Evolutionary conservation across 2,329 filamentous ascomycete genomes (phyloP).

Genomic region (Allantophomopsis cytisporea): DNA sequence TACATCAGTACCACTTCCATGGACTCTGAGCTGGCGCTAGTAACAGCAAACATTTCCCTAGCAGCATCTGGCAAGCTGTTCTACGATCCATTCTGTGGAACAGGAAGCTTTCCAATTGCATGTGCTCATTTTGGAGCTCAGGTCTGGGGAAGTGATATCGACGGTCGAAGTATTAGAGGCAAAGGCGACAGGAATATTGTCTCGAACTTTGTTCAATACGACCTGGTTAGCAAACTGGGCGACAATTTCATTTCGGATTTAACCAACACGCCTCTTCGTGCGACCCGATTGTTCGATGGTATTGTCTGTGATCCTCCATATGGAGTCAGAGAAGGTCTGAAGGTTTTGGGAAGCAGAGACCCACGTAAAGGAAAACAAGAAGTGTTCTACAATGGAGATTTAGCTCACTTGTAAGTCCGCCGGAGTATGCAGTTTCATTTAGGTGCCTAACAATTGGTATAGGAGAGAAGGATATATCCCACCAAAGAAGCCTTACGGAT

Average conservation of each 20-base stretch:
- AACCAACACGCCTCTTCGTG: constrained; percentile 68
- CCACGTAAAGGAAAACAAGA: constrained; percentile 39
- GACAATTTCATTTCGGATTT: constrained; percentile 78
- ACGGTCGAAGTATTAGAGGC: constrained; percentile 77
- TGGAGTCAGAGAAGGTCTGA: constrained; percentile 81
- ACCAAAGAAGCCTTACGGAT: constrained; percentile 86
- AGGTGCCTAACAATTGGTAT: constrained; percentile 3
- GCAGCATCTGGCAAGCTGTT: constrained; percentile 74
- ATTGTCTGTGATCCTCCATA: constrained; percentile 96
- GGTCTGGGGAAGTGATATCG: constrained; percentile 82
- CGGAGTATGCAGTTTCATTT: not conserved
- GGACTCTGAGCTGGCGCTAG: constrained; percentile 84
- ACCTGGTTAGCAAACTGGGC: constrained; percentile 48
- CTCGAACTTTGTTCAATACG: constrained; percentile 80
- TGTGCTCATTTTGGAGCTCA: constrained; percentile 82
- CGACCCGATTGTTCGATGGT: constrained; percentile 56
- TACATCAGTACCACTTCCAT: constrained; percentile 97
- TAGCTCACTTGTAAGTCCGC: constrained; percentile 48
- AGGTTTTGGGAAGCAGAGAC: constrained; percentile 70
- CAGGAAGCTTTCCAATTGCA: constrained; percentile 82
- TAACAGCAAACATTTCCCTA: constrained; percentile 84
- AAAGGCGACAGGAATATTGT: constrained; percentile 34
- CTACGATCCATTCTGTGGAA: constrained; percentile 93
- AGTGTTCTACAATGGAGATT: constrained; percentile 55
- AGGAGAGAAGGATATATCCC: constrained; percentile 60